A percentile compares a stretch with the other conserved stretches of the same genome.
These are phyloP conservation scores for Alternaria gaisen DNA, from an alignment of 2,329 filamentous ascomycete genomes.

Conservation along the genomic window DNA sequence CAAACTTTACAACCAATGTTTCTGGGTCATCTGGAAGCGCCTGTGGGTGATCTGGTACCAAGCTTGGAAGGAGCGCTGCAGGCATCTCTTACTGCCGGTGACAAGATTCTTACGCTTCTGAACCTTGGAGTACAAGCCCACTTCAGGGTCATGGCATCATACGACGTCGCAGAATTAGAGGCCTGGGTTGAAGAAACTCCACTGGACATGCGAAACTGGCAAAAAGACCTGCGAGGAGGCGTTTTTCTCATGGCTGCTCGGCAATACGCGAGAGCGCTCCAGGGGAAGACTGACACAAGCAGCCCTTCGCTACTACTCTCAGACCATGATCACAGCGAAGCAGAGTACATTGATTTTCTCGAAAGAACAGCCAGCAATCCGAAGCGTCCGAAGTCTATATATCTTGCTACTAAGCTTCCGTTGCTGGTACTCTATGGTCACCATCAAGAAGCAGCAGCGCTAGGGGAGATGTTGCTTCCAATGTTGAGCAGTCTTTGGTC, in stretches of 20 bases:
- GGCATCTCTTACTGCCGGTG: conserved; percentile 71
- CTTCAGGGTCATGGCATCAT: conserved; percentile 73
- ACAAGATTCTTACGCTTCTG: conserved; percentile 75
- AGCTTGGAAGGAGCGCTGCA: conserved; percentile 73
- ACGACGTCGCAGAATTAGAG: conserved; percentile 75
- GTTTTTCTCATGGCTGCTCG: conserved; percentile 71
- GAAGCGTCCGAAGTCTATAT: conserved; percentile 71
- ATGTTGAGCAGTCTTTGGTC: conserved; percentile 56
- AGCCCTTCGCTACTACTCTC: conserved; percentile 67
- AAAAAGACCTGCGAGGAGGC: conserved; percentile 74
- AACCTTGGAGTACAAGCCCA: conserved; percentile 73
- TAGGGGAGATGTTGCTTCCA: conserved; percentile 54
- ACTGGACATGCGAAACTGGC: conserved; percentile 77
- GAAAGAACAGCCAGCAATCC: conserved; percentile 63
- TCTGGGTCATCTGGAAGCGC: conserved; percentile 73
- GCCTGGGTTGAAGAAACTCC: conserved; percentile 75
- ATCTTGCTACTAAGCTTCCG: conserved; percentile 65
- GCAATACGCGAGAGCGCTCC: conserved; percentile 73
- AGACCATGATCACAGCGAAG: conserved; percentile 71
- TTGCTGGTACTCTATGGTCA: conserved; percentile 56
- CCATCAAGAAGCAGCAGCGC: conserved; percentile 52
- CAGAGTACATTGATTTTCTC: conserved; percentile 63
- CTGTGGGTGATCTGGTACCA: conserved; percentile 66
- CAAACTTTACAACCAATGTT: conserved; percentile 75
- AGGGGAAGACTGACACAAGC: conserved; percentile 72